phyloP scores from a whole-genome alignment of 169 alveolate species.

The Amoebophrya sp. region DNA sequence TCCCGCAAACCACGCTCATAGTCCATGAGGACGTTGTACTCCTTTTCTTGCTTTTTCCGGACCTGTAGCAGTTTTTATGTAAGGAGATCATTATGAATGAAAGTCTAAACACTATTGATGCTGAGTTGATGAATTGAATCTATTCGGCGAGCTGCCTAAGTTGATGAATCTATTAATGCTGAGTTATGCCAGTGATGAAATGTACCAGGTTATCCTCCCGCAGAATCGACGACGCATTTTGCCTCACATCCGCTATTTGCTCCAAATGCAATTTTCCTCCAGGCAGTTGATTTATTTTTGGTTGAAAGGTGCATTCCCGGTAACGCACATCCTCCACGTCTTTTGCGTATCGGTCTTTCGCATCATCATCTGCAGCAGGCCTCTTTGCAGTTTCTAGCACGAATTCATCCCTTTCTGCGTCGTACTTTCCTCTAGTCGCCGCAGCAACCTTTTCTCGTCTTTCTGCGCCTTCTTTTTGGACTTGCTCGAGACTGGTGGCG shows the following conservation, averaged over 20 bases:
- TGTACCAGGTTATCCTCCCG: not conserved
- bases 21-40: constrained; percentile 2
- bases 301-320: not conserved
- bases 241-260: not conserved
- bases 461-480: not conserved
- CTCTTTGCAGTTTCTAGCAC: not conserved
- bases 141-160: too few species aligned
- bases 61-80: too few species aligned
- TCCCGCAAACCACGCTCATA: not conserved
- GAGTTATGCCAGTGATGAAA: too few species aligned
- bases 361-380: not conserved
- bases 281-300: not conserved
- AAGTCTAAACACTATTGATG: too few species aligned
- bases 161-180: too few species aligned
- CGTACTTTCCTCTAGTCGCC: not conserved
- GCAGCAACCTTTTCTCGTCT: not conserved
- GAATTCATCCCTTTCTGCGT: not conserved
- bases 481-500: not conserved
- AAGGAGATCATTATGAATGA: too few species aligned
- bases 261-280: not conserved
- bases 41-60: not conserved
- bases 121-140: too few species aligned
- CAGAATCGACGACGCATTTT: not conserved
- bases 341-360: not conserved
- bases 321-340: not conserved